Evolutionary conservation across 2,329 filamentous ascomycete genomes (phyloP).

Genomic region (Penicillium frequentans): DNA sequence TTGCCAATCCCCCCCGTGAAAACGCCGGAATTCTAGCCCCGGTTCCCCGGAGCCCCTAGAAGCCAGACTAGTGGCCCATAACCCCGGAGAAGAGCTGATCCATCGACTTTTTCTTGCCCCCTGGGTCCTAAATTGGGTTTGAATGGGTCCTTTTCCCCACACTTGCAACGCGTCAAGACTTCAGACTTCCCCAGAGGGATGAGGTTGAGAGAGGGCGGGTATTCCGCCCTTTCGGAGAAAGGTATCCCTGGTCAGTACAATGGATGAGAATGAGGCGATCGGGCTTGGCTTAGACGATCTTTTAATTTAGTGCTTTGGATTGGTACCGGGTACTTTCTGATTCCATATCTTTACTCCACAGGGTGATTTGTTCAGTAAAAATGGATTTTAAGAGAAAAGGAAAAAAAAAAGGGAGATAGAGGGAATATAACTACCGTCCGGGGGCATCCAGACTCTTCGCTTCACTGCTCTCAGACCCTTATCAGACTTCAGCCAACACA

Average conservation of each 20-base stretch:
- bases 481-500: not conserved
- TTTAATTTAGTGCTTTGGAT: not conserved
- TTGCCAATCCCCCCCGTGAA: not conserved
- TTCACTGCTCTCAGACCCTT: not conserved
- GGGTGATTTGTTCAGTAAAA: not conserved
- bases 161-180: constrained; percentile 8
- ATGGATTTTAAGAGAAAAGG: not conserved
- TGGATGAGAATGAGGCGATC: constrained; percentile 17
- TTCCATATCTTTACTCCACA: constrained; percentile 20
- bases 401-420: not conserved
- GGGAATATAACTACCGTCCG: not conserved
- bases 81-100: constrained; percentile 13
- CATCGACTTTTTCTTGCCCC: constrained; percentile 1
- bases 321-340: constrained; percentile 4
- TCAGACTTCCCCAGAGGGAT: not conserved
- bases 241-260: not conserved
- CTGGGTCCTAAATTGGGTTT: not conserved
- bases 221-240: not conserved
- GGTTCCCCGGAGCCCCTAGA: constrained; percentile 6
- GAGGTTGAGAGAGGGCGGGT: not conserved
- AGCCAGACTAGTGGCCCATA: not conserved
- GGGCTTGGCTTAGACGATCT: constrained; percentile 11
- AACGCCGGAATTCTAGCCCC: not conserved
- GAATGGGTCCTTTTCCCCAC: constrained; percentile 9
- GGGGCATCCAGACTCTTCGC: not conserved